Evolutionary conservation across 768 basidiomycete species (phyloP).

Genomic region (Paxillus rubicundulus): DNA sequence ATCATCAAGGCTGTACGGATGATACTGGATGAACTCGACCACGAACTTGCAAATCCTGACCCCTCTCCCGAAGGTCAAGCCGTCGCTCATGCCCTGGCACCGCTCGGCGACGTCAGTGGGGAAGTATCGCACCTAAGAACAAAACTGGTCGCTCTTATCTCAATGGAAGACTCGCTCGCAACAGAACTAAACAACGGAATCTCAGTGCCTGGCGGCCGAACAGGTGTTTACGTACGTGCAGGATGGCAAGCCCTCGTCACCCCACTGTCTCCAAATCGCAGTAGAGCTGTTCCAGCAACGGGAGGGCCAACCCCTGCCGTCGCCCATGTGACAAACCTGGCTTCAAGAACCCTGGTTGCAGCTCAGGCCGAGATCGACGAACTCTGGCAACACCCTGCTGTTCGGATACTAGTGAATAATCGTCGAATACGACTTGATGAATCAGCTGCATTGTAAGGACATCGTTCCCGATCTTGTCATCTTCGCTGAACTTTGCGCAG

Average conservation of each 20-base stretch:
- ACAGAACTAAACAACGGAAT: slow-evolving; percentile 67
- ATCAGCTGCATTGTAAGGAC: slow-evolving; percentile 68
- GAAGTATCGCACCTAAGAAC: slow-evolving; percentile 54
- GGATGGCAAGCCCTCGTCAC: slow-evolving; percentile 69
- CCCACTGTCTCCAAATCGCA: slow-evolving; percentile 39
- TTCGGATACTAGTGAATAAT: slow-evolving; percentile 52
- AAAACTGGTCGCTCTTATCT: slow-evolving; percentile 59
- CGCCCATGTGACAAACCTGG: slow-evolving; percentile 48
- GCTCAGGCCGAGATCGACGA: slow-evolving; percentile 51
- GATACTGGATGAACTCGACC: slow-evolving; percentile 70
- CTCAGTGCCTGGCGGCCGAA: slow-evolving; percentile 55
- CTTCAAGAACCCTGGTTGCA: slow-evolving; percentile 52
- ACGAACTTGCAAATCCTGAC: slow-evolving; percentile 42
- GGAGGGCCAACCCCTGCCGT: slow-evolving; percentile 31
- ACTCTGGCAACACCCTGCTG: slow-evolving; percentile 70
- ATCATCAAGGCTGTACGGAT: slow-evolving; percentile 75
- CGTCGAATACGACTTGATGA: slow-evolving; percentile 71
- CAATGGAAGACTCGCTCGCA: slow-evolving; percentile 65
- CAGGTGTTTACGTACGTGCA: slow-evolving; percentile 63
- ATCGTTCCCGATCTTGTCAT: background rate
- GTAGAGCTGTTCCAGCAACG: slow-evolving; percentile 38
- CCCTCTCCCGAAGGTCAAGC: slow-evolving; percentile 29
- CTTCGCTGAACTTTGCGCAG: slow-evolving; percentile 35
- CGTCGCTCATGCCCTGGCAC: slow-evolving; percentile 30
- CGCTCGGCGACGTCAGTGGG: slow-evolving; percentile 34